Evolutionary conservation across 768 basidiomycete species (phyloP), one percentile per base, ranked within the genome.

Genomic region (Boletus insuetus): DNA sequence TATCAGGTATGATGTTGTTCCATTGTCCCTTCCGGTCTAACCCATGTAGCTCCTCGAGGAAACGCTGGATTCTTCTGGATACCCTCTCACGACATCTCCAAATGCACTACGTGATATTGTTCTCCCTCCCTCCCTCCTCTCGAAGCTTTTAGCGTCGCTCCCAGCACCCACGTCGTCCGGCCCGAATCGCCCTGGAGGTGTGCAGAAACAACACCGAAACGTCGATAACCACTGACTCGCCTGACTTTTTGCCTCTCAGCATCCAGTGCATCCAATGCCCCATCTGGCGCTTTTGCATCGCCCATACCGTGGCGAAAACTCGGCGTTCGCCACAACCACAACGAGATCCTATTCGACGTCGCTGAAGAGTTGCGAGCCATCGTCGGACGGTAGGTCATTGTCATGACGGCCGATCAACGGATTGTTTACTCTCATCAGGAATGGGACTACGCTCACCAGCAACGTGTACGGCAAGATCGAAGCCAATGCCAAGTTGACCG

Each of bases 271-370:
- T 74, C 79, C 38, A 71, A 34, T 48, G 69, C 67, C 42, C 56
- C 74, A 16, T 71, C 77, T 17, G 78, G 65, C 6, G 79, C 84
- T 0, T 95, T 97, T 67, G 83, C 93, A 2, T 92, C 91, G 1
- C 89, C 91, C 2, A 95, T 96, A 66, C 92, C 95, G 3, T 98
- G 95, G 95, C 81, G 96, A 53, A 89, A 89, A 69, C 80, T 87
- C 1, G 90, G 89, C 8, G 74, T 95, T 38, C 80, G 85, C 55
- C 89, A 98, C 68, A 83, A 86, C 31, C 87, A 82, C 70, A 96
- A 97, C 65, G 95, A 98, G 70, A 86, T 97, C 17, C 91, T 92
- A 68, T 94, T 98, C 68, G 95, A 98, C 66, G 78, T 97, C 55
- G 77, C 82, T 0, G 96, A 98, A 70, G 83, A 88, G 48, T 75